These are phyloP conservation scores for Panaeolus papilionaceus DNA, from an alignment of 768 basidiomycete genomes.

Conservation along the genomic window DNA sequence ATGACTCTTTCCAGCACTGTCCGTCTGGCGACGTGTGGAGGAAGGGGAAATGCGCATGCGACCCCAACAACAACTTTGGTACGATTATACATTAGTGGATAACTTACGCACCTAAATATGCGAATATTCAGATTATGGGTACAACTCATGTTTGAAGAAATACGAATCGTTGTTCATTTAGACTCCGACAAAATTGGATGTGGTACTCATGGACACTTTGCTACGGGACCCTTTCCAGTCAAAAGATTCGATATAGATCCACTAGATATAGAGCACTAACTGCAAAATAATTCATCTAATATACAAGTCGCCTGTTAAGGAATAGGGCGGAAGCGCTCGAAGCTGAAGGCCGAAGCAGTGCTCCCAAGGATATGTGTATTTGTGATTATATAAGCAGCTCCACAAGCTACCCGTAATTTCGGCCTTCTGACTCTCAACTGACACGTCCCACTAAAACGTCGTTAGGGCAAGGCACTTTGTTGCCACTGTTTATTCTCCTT, in stretches of 20 bases:
- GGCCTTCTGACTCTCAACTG: constrained; percentile 19
- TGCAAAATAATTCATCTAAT: too few relatives aligned
- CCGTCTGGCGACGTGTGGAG: constrained; percentile 61
- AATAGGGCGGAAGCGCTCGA: background rate
- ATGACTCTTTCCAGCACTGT: constrained; percentile 83
- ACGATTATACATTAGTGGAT: constrained; percentile 28
- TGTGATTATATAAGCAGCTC: background rate
- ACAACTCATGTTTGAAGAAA: constrained; percentile 45
- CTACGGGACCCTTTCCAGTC: too few relatives aligned
- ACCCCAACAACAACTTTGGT: constrained; percentile 76
- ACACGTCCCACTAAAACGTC: constrained; percentile 13
- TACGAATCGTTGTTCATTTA: constrained; percentile 43
- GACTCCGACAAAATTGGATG: background rate
- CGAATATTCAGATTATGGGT: constrained; percentile 42
- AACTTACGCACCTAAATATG: background rate
- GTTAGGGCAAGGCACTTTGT: constrained; percentile 4
- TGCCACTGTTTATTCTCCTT: background rate
- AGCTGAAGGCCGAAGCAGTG: background rate
- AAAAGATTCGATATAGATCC: too few relatives aligned
- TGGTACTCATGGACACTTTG: background rate
- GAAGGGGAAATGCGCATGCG: constrained; percentile 73
- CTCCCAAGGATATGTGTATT: background rate
- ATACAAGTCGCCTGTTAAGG: too few relatives aligned
- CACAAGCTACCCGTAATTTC: background rate
- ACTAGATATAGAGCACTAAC: too few relatives aligned